Percentiles rank a stretch among this genome's conserved stretches.
Conservation (phyloP, 768 basidiomycete species). For the Auriscalpium vulgare region DNA sequence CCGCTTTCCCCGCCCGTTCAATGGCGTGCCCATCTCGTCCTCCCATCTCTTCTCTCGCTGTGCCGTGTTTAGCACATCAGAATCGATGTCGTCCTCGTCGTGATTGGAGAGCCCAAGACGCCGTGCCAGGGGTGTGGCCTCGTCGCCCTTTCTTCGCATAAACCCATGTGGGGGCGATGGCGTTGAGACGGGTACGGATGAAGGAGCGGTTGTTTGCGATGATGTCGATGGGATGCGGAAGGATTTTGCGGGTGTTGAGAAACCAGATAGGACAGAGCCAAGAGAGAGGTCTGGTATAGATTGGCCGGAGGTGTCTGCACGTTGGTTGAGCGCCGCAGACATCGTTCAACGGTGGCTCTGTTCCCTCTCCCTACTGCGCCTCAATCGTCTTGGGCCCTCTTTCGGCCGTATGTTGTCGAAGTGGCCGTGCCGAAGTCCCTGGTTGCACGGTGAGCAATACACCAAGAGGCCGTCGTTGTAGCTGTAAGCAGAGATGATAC, state of each 20-base stretch:
- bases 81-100: constrained; percentile 10
- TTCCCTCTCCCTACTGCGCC: too few relatives aligned
- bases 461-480: too few relatives aligned
- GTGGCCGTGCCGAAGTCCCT: too few relatives aligned
- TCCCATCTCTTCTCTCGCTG: constrained; percentile 31
- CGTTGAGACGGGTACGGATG: constrained; percentile 15
- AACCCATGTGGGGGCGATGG: constrained; percentile 15
- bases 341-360: not conserved
- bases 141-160: constrained; percentile 8
- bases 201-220: constrained; percentile 15
- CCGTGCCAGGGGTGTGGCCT: constrained; percentile 8
- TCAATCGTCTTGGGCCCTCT: too few relatives aligned
- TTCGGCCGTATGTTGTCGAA: too few relatives aligned
- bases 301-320: constrained; percentile 9
- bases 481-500: too few relatives aligned
- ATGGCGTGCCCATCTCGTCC: constrained; percentile 44
- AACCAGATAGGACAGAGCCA: constrained; percentile 13
- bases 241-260: constrained; percentile 17
- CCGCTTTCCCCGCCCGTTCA: constrained; percentile 37
- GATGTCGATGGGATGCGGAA: constrained; percentile 14
- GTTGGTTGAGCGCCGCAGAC: constrained; percentile 9
- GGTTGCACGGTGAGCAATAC: too few relatives aligned
- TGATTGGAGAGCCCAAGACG: constrained; percentile 7
- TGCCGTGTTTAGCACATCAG: constrained; percentile 10
- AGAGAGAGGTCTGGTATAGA: constrained; percentile 18